Evolutionary conservation across 2,329 filamentous ascomycete genomes (phyloP), one percentile per base, ranked within the genome.

Genomic region (Fusarium algeriense): DNA sequence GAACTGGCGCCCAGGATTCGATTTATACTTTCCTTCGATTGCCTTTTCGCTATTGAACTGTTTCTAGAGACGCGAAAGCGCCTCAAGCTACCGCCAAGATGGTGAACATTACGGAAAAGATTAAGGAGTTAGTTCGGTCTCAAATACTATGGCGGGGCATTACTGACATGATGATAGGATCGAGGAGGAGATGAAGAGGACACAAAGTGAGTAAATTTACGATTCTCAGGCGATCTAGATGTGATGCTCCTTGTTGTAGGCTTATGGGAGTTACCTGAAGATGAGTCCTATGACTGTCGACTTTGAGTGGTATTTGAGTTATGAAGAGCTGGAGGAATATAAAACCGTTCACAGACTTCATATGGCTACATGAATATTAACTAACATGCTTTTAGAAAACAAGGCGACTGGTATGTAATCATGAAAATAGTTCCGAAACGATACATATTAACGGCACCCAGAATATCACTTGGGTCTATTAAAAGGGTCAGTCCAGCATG

Each of bases 81-180:
- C 70, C 57, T 76, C 58, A 41, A 77, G 77, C 68, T 69, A 62
- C 67, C 71, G 71, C 60, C 82, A 88, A 84, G 78, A 99, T 99
- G 96, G 96, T 98, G 83, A 98, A 98, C 86, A 99, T 99, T 75
- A 98, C 96, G 74, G 97, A 99, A 60, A 98, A 97, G 89, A 99
- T 99, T 86, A 99, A 99, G 88, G 96, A 98, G 95, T 97, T 84
- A 79, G 91, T 81, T 23, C 34, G 23, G 20, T 35, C 46, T 37
- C 40, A 23, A 32, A 28, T 20, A 23, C 19, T 8, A 53, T 63
- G 52, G 67, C 45, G 60, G 57, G 57, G 67, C 55, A 53, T 58
- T 44, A 70, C 76, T 79, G 70, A 79, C 38, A 71, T 49, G 12
- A 60, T 34, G n/a, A 57, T 76, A 98, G 95, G 91, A 99, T 99